Evolutionary conservation across 1,139 yeast genomes (phyloP).

Genomic region (Suhomyces atakaporum): DNA sequence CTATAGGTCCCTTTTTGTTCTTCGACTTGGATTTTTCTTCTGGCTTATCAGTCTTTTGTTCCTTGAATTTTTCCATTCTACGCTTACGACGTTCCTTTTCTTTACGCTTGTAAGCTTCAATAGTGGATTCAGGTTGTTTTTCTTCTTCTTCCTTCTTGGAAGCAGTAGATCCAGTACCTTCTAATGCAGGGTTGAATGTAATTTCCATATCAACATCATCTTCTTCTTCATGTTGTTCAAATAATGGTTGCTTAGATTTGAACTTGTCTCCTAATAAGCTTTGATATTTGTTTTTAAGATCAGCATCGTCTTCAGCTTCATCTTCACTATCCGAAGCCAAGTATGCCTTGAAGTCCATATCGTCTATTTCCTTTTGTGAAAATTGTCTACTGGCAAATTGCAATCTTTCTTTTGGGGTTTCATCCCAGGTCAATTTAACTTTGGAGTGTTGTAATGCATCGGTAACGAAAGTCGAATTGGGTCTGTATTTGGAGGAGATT

Average conservation of each 20-base stretch:
- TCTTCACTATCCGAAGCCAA: constrained; percentile 83
- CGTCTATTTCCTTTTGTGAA: constrained; percentile 88
- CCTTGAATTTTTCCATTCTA: constrained; percentile 73
- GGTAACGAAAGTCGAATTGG: constrained; percentile 77
- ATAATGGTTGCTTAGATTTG: constrained; percentile 28
- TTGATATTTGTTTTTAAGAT: constrained; percentile 62
- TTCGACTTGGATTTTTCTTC: constrained; percentile 17
- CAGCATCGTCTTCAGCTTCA: constrained; percentile 44
- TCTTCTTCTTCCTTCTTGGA: constrained; percentile 23
- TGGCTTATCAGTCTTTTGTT: constrained; percentile 34
- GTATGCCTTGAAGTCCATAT: constrained; percentile 95
- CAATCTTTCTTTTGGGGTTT: constrained; percentile 90
- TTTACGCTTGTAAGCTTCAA: constrained; percentile 81
- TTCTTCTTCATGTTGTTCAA: constrained; percentile 44
- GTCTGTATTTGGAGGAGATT: constrained; percentile 78
- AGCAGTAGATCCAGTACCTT: constrained; percentile 25
- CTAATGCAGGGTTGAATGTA: constrained; percentile 89
- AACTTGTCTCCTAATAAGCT: constrained; percentile 55
- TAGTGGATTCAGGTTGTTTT: constrained; percentile 68
- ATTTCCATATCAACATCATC: constrained; percentile 91
- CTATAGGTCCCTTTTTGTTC: constrained; percentile 13
- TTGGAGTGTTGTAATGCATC: constrained; percentile 94
- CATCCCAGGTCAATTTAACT: constrained; percentile 96
- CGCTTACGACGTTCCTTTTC: constrained; percentile 89
- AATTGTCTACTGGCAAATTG: constrained; percentile 79